Evolutionary conservation across 2,329 filamentous ascomycete species (phyloP), one percentile per base, ranked within the genome.

Genomic region (Penicillium sp.): DNA sequence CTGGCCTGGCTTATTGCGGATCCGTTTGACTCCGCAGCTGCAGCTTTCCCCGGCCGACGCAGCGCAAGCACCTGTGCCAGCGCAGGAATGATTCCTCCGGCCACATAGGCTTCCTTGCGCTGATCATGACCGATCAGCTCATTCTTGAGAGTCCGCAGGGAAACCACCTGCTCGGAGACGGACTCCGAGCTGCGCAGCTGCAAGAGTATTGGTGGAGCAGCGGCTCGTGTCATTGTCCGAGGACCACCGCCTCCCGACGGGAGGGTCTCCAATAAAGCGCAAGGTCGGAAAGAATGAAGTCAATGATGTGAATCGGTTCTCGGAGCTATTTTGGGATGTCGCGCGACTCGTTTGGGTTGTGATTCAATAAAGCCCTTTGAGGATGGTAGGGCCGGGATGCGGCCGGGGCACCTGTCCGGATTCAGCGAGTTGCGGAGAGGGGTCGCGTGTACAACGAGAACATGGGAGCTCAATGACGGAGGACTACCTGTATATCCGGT

Each of bases 71-170:
- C 70, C 67, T 70, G 75, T 73, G 62, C 71, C 35, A 87, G 70
- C 46, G 83, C 70, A 31, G 77, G 75, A 25, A 83, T 77, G 44
- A 89, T 75, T 30, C 92, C 92, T 48, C 83, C 75, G 51, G 78
- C 78, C 36, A 96, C 80, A 78, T 87, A 92, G 50, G 83, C 74
- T 72, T 92, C 87, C 73, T 99, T 99, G 69, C 87, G 86, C 70
- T 92, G 86, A 30, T 88, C 81, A 71, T 97, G 90, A 22, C 94
- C 94, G 54, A 96, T 85, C 43, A 95, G 81, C 57, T 94, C 88
- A 71, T 96, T 94, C 76, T 96, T 97, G 27, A 99, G 76, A 38
- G 79, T 78, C 58, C 86, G 84, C 40, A 96, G 79, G 44, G 85
- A 82, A 24, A 78, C 75, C 36, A 82, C 64, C 55, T 72, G 74